Evolutionary conservation across 78 protist genomes (phyloP).

Genomic region (Dictyostelium capitatum): DNA sequence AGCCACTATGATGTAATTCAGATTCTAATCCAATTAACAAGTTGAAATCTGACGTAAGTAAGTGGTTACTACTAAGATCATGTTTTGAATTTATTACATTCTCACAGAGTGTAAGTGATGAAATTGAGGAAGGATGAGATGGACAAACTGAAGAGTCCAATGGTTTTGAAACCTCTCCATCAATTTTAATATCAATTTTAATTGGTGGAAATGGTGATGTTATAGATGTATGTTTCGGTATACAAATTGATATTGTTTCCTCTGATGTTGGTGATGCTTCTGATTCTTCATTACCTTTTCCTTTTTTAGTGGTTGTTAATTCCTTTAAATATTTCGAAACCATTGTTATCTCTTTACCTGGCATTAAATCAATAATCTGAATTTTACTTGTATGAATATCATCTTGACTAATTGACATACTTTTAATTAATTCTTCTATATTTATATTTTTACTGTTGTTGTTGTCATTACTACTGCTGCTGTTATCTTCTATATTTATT

Average conservation of each 20-base stretch:
- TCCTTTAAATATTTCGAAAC: constrained; percentile 35
- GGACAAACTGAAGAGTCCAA: constrained; percentile 7
- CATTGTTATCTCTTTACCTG: constrained; percentile 49
- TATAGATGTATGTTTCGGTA: constrained; percentile 21
- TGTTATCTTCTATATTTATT: neutral
- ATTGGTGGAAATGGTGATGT: constrained; percentile 12
- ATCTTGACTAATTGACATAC: constrained; percentile 3
- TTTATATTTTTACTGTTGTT: neutral
- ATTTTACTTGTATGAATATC: neutral
- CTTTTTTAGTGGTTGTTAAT: neutral
- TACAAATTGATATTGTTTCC: neutral
- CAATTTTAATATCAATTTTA: constrained; percentile 3
- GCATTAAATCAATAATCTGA: constrained; percentile 37
- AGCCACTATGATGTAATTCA: neutral
- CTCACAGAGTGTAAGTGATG: constrained; percentile 11
- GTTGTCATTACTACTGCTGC: neutral
- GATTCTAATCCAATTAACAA: neutral
- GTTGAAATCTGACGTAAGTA: neutral
- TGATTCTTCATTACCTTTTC: neutral
- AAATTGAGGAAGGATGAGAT: constrained; percentile 55
- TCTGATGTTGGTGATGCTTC: neutral
- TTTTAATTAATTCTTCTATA: constrained; percentile 4
- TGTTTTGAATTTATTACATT: neutral
- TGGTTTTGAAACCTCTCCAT: constrained; percentile 31
- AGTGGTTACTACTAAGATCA: constrained; percentile 1